Base-by-base conservation (phyloP, 352 stramenopile genomes). In the Phytophthora tubulina region DNA sequence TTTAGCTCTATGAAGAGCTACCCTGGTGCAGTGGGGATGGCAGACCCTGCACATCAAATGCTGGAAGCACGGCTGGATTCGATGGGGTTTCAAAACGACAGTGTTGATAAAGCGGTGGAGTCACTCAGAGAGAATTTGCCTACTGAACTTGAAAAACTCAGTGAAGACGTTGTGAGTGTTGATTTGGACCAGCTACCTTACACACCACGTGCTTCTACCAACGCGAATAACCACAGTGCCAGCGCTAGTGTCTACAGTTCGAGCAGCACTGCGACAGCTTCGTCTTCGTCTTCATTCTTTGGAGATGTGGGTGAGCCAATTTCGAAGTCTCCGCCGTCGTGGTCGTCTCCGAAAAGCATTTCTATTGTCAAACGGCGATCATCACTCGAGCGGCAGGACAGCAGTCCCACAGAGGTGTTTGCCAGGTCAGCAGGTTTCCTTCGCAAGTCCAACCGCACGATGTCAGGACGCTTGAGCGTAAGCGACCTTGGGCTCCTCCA, bases 401-500 rank as follows among this genome's bases (percentile, higher is more conserved):
- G 82, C 59, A 77, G 57, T n/a, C 58, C 81, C 3, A 88, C 79
- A n/a, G 84, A 91, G 54, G 75, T 85, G 36, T 89, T 92, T 53
- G 83, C 79, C 9, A 82, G 81, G 27, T 92, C 85, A 3, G 85
- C 85, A 1, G 85, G 85, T 2, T 95, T 93, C 51, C 68, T 95
- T 6, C 82, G 82, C 6, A 81, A 84, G 30, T 80, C 85, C 35
- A 85, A 81, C 14, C 85, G 87, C 13, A 84, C 75, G 32, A 73
- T 84, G 15, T 92, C 84, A 1, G 82, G 82, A 5, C 74, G 88
- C 0, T 70, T 95, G 6, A 94, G 81, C 44, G 86, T 94, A 15
- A 92, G 77, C 46, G 89, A 96, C 58, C 91, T 94, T 72, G 89
- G 89, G 0, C 72, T 96, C 5, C 49, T 96, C 30, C 66, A 77